These are phyloP conservation scores for Erodium chrysanthum DNA, from an alignment of 441 rosid genomes.

Conservation along the genomic window DNA sequence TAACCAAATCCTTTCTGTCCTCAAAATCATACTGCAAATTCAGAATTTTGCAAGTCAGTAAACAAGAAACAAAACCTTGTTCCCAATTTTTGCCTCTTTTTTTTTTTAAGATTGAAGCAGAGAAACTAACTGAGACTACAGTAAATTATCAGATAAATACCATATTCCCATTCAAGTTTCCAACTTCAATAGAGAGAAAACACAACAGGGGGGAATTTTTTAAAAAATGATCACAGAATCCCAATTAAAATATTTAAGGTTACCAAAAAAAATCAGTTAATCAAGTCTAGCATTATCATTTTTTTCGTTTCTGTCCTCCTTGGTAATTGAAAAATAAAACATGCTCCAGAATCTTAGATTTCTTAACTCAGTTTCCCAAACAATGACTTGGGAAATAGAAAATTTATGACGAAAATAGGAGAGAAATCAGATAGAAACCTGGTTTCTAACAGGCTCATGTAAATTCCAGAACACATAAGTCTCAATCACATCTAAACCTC, in stretches of 20 bases:
- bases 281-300: conserved; percentile 1
- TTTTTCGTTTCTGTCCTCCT: background rate
- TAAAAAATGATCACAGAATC: background rate
- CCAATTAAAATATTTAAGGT: background rate
- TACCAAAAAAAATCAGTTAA: conserved; percentile 12
- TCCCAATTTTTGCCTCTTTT: background rate
- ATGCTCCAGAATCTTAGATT: background rate
- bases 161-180: background rate
- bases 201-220: background rate
- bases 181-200: background rate
- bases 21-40: conserved; percentile 48
- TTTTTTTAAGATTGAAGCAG: background rate
- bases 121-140: background rate
- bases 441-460: conserved; percentile 73
- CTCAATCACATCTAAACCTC: conserved; percentile 85
- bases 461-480: conserved; percentile 85
- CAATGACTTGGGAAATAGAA: background rate
- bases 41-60: background rate
- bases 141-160: background rate
- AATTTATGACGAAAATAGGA: background rate
- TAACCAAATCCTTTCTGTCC: conserved; percentile 60
- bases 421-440: conserved; percentile 32
- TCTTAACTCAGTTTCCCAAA: conserved; percentile 19
- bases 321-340: background rate
- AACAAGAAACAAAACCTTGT: background rate